phyloP scores from a whole-genome alignment of 257 asterid genomes.

The Voacanga thouarsii region DNA sequence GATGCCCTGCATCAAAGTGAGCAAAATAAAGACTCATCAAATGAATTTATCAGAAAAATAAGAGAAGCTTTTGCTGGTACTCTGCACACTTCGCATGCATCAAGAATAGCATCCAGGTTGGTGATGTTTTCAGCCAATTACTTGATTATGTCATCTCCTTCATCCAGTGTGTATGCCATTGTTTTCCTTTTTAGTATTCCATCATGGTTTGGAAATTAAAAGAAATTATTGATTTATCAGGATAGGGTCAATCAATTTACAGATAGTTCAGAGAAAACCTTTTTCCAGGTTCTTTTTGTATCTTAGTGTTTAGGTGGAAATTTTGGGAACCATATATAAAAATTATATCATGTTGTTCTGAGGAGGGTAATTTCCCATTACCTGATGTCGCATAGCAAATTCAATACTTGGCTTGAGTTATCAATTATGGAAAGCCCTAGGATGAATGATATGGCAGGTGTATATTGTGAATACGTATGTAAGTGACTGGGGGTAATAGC shows the following conservation, averaged over 20 bases:
- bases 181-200: not conserved
- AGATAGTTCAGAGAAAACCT: not conserved
- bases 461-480: too few relatives aligned
- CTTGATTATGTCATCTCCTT: not conserved
- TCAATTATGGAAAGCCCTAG: not conserved
- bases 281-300: not conserved
- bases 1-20: conserved; percentile 79
- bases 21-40: conserved; percentile 66
- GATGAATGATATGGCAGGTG: not conserved
- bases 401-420: not conserved
- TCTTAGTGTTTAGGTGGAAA: not conserved
- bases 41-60: conserved; percentile 59
- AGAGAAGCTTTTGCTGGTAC: conserved; percentile 75
- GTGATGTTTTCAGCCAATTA: conserved; percentile 21
- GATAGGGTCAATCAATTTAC: not conserved
- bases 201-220: not conserved
- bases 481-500: too few relatives aligned
- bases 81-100: conserved; percentile 44
- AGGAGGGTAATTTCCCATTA: not conserved
- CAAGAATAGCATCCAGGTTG: conserved; percentile 73
- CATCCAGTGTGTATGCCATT: not conserved
- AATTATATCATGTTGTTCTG: not conserved
- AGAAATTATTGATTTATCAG: not conserved
- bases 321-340: not conserved
- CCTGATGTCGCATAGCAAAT: not conserved